phyloP scores from a whole-genome alignment of 2,329 filamentous ascomycete species.

The Penicillium sp. region DNA sequence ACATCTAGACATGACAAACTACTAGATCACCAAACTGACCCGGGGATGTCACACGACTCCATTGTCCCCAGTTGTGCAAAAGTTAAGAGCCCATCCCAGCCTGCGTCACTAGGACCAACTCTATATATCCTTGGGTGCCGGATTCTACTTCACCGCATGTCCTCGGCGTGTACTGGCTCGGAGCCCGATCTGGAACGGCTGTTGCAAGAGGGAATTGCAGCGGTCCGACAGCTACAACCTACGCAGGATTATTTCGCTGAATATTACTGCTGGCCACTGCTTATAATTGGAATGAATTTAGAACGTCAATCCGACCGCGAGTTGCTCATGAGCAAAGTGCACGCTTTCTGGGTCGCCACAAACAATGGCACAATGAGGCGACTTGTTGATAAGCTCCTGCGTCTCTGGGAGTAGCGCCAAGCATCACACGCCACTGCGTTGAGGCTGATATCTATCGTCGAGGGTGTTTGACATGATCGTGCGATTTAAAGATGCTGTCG shows the following conservation, averaged over 20 bases:
- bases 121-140: slow-evolving; percentile 19
- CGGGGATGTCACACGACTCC: neutral
- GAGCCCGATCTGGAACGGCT: neutral
- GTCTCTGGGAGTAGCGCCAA: slow-evolving; percentile 6
- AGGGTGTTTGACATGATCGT: neutral
- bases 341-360: slow-evolving; percentile 21
- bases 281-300: slow-evolving; percentile 18
- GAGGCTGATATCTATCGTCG: neutral
- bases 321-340: slow-evolving; percentile 15
- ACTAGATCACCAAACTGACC: neutral
- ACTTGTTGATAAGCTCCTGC: slow-evolving; percentile 17
- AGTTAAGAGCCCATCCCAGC: neutral
- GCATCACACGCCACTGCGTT: too few species aligned
- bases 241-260: slow-evolving; percentile 26
- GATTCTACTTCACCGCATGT: slow-evolving; percentile 16
- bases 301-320: slow-evolving; percentile 4
- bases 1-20: neutral
- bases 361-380: slow-evolving; percentile 26
- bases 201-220: slow-evolving; percentile 11
- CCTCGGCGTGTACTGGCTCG: neutral
- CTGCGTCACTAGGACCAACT: slow-evolving; percentile 5
- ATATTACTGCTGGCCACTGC: slow-evolving; percentile 29
- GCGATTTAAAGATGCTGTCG: too few species aligned
- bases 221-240: slow-evolving; percentile 17
- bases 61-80: neutral